Base-by-base conservation (phyloP, 1,284 basidiomycete species). In the Ustilago curta region DNA sequence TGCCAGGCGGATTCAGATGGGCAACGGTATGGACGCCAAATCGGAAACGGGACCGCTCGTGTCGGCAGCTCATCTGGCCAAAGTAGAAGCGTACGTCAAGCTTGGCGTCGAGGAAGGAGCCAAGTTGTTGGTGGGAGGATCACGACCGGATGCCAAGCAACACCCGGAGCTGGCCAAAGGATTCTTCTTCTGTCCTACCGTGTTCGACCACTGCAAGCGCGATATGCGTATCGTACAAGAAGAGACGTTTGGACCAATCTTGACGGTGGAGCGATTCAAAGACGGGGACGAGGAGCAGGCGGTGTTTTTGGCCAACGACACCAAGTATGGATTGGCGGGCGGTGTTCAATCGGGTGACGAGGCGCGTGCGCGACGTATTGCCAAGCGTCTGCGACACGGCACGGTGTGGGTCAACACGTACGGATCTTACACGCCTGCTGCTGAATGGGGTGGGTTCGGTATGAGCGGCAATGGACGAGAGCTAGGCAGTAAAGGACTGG, bases 371-470 rank as follows among this genome's bases (percentile, higher is more conserved):
- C 61, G 73, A 35, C 69, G 83, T 19, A 66, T 84, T 8, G 83
- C 83, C 11, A 74, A 76, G 44, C 65, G 74, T 19, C 55, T 84
- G 37, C 68, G 83, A 11, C 83, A 84, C 59, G 83, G 83, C 18
- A 84, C 82, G 8, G 78, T 84, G 16, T 84, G 83, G 83, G 73
- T 76, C 40, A 84, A 84, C 62, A 80, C 79, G 29, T 84, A 82
- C 44, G 82, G 81, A 23, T 53, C 70, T 8, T 84, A 84, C 60
- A 80, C 80, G 23, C 77, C 83, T 16, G 69, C 77, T 19, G 83
- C 83, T 5, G 83, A 84, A 52, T 84, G 83, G 83, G 83, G 83
- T 48, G 83, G 83, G 7, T 84, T 73, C 49, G 83, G 83, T 14
- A 69, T 81, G 73, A 79, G 76, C 53, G 83, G 83, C 32, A 84